Conservation (phyloP, 2,329 filamentous ascomycete genomes). For the Hypocreales sp. region DNA sequence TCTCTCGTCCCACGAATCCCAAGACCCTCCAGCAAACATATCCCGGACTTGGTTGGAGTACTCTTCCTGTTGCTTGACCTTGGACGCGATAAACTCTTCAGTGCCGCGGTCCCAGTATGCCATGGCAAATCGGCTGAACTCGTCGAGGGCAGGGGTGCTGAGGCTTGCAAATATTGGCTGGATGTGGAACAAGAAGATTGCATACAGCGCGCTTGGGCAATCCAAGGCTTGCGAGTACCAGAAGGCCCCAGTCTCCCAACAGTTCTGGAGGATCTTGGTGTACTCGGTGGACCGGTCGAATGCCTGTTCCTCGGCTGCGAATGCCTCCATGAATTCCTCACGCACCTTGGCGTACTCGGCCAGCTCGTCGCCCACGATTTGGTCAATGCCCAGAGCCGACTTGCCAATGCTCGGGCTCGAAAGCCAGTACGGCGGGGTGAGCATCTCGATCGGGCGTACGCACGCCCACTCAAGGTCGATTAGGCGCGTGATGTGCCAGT, state of each 20-base stretch:
- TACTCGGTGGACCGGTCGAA: not conserved
- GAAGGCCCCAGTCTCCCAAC: slow-evolving; percentile 1
- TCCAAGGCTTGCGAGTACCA: not conserved
- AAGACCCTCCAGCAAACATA: not conserved
- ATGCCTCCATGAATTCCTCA: not conserved
- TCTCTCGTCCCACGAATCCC: not conserved
- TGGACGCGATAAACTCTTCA: not conserved
- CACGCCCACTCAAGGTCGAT: slow-evolving; percentile 19
- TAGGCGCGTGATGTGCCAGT: slow-evolving; percentile 16
- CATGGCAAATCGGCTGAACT: not conserved
- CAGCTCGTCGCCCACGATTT: not conserved
- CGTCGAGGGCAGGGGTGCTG: not conserved
- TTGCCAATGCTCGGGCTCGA: not conserved
- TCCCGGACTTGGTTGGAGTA: not conserved
- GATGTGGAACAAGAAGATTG: not conserved
- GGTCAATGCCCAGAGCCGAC: not conserved
- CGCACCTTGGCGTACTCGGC: not conserved
- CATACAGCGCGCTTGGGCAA: not conserved
- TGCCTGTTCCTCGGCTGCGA: not conserved
- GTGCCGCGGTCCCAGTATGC: not conserved
- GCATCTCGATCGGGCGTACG: slow-evolving; percentile 13
- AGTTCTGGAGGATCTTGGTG: not conserved
- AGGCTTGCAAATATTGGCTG: not conserved
- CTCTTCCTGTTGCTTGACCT: not conserved
- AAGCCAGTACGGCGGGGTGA: slow-evolving; percentile 15